These are phyloP conservation scores for Fusarium sp. DNA, from an alignment of 2,329 filamentous ascomycete genomes.

Conservation along the genomic window DNA sequence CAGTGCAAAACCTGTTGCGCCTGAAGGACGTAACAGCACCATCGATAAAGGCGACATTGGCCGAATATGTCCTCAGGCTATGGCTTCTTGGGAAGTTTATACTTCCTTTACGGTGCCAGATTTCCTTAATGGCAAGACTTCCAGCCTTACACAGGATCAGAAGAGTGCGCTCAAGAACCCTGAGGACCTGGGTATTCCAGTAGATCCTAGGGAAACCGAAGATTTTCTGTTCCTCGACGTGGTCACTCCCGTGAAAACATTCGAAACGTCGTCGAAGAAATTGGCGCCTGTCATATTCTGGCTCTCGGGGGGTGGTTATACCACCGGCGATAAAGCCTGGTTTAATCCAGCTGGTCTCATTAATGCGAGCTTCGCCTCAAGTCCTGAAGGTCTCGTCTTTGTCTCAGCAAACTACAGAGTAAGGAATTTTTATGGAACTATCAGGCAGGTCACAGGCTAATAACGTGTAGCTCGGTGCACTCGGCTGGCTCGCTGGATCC, in stretches of 20 bases:
- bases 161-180: background rate
- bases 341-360: background rate
- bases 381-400: background rate
- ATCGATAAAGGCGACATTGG: background rate
- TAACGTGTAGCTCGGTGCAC: background rate
- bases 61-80: background rate
- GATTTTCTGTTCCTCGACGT: background rate
- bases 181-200: background rate
- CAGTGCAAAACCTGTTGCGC: background rate
- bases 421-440: no score
- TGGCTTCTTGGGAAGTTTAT: background rate
- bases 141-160: background rate
- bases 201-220: background rate
- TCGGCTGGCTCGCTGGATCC: conserved; percentile 1
- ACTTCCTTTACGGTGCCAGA: background rate
- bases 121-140: background rate
- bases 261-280: background rate
- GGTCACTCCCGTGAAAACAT: background rate
- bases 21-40: background rate
- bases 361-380: background rate
- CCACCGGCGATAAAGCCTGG: background rate
- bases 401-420: background rate
- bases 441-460: rapidly evolving
- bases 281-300: background rate
- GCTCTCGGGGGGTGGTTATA: background rate